phyloP scores from a whole-genome alignment of 2,329 filamentous ascomycete species.

The Lachnellula suecica region DNA sequence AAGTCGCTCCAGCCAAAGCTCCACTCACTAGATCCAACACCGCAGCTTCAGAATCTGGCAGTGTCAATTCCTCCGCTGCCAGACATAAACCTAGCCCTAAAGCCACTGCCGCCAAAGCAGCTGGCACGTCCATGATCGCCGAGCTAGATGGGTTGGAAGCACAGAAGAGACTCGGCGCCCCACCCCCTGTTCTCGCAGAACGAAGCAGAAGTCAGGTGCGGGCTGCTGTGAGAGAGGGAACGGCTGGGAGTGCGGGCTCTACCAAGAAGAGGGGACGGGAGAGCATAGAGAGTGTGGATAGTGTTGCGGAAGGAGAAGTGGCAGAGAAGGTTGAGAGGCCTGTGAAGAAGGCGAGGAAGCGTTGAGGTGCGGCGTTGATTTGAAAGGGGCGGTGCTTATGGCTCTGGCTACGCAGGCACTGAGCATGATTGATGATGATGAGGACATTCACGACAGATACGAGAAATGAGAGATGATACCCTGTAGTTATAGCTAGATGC shows the following conservation, averaged over 20 bases:
- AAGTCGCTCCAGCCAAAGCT: too few species aligned
- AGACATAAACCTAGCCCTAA: neutral
- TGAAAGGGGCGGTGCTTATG: too few species aligned
- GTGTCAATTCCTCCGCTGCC: constrained; percentile 14
- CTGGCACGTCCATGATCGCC: neutral
- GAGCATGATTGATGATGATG: neutral
- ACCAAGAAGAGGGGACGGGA: neutral
- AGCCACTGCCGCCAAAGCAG: neutral
- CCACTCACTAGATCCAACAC: too few species aligned
- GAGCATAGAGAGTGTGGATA: too few species aligned
- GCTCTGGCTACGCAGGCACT: too few species aligned
- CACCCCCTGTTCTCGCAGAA: neutral
- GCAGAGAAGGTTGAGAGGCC: neutral
- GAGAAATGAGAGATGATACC: too few species aligned
- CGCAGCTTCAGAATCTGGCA: neutral
- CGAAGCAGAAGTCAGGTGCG: neutral
- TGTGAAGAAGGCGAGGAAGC: neutral
- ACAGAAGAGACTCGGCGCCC: constrained; percentile 2
- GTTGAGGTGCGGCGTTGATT: too few species aligned
- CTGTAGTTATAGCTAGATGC: too few species aligned
- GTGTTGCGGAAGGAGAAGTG: too few species aligned
- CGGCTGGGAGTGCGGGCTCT: too few species aligned
- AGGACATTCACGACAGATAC: too few species aligned
- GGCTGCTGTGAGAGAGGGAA: too few species aligned
- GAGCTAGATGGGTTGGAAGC: neutral